Base-by-base conservation (phyloP, 164 flowering plant genomes). In the Akebia trifoliata region DNA sequence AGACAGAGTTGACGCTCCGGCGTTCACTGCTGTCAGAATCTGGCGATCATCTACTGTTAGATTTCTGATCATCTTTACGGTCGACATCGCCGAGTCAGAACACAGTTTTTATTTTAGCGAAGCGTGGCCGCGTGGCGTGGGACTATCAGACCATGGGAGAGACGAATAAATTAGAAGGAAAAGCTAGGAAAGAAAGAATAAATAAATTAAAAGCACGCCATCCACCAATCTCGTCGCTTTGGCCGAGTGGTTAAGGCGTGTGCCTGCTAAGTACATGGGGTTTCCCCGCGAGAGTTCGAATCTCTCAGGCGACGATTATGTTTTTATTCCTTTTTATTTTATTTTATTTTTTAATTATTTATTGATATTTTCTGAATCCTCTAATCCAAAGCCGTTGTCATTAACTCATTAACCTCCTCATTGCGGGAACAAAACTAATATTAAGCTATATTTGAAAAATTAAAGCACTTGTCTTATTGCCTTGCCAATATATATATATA, bases 171-270 rank as follows among this genome's bases (percentile, higher is more conserved):
- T 24, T 11, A 9, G 50, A 17, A 12, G 14, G 12, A 9, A 14
- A 6, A 11, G 2, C 3, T 12, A 26, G 4, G 11, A 4, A 12
- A 1, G 37, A 35, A 35, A 12, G 10, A 12, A 7, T 8, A 35
- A 35, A 1, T 35, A 12, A 35, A 35, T 1, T 1, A 35, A 1
- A 35, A 4, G 37, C 17, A n/a, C n/a, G n/a, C n/a, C n/a, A n/a
- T n/a, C n/a, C n/a, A n/a, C 1, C 21, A 29, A 29, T 22, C 18
- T 10, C 8, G 78, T 59, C 81, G 83, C 81, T 89, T 92, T 89
- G 95, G 98, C 97, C 97, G 98, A 93, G 97, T 93, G 97, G 97
- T 90, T 93, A 86, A 90, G 97, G 98, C 97, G 97, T 90, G 97
- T 90, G 97, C 98, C 98, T 93, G 98, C 97, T 90, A 87, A 90